These are phyloP conservation scores for Nissolia schottii DNA, from an alignment of 306 rosid species.

Conservation along the genomic window DNA sequence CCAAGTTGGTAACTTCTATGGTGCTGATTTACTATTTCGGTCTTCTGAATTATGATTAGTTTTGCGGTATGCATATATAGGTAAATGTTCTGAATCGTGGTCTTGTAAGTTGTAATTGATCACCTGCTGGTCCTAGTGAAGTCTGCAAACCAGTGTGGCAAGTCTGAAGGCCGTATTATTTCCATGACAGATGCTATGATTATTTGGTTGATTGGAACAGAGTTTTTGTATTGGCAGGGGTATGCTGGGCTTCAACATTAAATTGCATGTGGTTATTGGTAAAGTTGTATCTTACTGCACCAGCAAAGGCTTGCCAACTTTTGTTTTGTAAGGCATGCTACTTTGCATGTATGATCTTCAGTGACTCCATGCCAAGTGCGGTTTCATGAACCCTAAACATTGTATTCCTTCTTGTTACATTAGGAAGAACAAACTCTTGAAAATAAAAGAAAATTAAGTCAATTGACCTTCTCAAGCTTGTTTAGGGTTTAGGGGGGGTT, in stretches of 20 bases:
- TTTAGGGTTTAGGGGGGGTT: too few species aligned
- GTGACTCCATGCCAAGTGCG: background rate
- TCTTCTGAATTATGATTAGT: conserved; percentile 31
- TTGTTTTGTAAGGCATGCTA: background rate
- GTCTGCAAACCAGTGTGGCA: conserved; percentile 21
- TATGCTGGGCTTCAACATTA: background rate
- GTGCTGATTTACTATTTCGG: conserved; percentile 9
- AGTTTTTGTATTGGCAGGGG: background rate
- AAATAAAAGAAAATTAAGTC: background rate
- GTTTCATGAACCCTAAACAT: background rate
- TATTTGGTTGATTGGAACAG: conserved; percentile 11
- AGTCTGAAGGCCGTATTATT: background rate
- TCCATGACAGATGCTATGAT: conserved; percentile 3
- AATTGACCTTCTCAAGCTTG: background rate
- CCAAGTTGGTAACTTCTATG: background rate
- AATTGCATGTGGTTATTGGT: conserved; percentile 7
- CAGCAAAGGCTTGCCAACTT: background rate
- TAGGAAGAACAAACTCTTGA: background rate
- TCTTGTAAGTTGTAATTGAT: conserved; percentile 18
- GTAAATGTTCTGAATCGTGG: conserved; percentile 9
- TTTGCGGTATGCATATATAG: conserved; percentile 20
- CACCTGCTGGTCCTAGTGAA: conserved; percentile 24
- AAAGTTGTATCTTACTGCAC: conserved; percentile 14
- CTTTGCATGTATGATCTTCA: background rate
- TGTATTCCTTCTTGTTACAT: background rate